A percentile compares a stretch with the other conserved stretches of the same genome.
phyloP scores from a whole-genome alignment of 345 rosid genomes.

The Dipteronia sinensis region DNA sequence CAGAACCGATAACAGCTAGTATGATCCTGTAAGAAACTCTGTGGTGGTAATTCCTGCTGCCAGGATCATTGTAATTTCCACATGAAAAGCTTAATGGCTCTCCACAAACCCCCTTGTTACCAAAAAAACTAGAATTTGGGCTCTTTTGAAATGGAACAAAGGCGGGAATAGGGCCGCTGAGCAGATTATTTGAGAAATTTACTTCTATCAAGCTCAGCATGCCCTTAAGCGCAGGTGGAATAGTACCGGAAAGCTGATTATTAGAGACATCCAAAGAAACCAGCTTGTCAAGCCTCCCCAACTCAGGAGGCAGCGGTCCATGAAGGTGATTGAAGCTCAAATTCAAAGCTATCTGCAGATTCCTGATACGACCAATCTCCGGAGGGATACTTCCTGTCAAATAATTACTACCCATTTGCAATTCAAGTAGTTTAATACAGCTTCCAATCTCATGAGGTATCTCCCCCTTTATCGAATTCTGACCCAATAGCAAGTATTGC shows the following conservation, averaged over 20 bases:
- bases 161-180: conserved; percentile 65
- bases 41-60: conserved; percentile 58
- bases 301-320: conserved; percentile 74
- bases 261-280: conserved; percentile 86
- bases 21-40: conserved; percentile 82
- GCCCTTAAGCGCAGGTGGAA: conserved; percentile 72
- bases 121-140: conserved; percentile 69
- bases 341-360: conserved; percentile 70
- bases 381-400: conserved; percentile 83
- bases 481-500: conserved; percentile 66
- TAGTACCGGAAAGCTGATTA: conserved; percentile 76
- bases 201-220: conserved; percentile 92
- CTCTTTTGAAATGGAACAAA: conserved; percentile 91
- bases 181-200: conserved; percentile 81
- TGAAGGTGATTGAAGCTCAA: conserved; percentile 86
- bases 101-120: conserved; percentile 89
- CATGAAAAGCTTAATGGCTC: conserved; percentile 71
- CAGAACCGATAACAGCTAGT: conserved; percentile 87
- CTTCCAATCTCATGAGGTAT: conserved; percentile 82
- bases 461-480: conserved; percentile 72
- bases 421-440: conserved; percentile 56
- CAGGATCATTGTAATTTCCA: conserved; percentile 41
- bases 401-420: conserved; percentile 72
- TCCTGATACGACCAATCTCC: conserved; percentile 66
- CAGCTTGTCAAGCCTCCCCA: conserved; percentile 82